Conservation (phyloP, 768 basidiomycete genomes). For the Mycena rosella region DNA sequence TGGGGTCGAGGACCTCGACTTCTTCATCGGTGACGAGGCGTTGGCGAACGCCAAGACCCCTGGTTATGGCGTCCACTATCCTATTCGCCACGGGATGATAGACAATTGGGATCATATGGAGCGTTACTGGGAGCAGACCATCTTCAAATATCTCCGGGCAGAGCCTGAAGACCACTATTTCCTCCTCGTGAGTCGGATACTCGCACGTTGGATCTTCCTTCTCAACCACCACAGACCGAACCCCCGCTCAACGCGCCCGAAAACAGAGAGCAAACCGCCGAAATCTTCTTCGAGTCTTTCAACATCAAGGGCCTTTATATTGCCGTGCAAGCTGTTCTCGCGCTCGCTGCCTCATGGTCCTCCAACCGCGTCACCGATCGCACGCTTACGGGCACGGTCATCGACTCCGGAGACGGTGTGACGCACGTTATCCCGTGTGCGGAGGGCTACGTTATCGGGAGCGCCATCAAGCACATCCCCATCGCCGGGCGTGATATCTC, state of each 20-base stretch:
- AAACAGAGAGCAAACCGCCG: slow-evolving; percentile 98
- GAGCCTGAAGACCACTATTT: slow-evolving; percentile 99
- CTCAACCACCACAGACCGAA: slow-evolving; percentile 84
- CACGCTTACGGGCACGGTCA: slow-evolving; percentile 96
- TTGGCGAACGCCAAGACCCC: slow-evolving; percentile 95
- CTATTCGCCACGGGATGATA: slow-evolving; percentile 97
- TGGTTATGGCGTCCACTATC: slow-evolving; percentile 94
- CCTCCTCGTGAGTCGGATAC: slow-evolving; percentile 77
- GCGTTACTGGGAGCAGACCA: slow-evolving; percentile 98
- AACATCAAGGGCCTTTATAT: slow-evolving; percentile 99
- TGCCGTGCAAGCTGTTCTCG: slow-evolving; percentile 98
- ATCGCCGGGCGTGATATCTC: slow-evolving; percentile 98
- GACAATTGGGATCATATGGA: slow-evolving; percentile 99
- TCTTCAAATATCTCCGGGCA: slow-evolving; percentile 98
- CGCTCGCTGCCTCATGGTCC: slow-evolving; percentile 97
- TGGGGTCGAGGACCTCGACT: slow-evolving; percentile 98
- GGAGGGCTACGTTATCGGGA: slow-evolving; percentile 99
- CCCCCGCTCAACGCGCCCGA: slow-evolving; percentile 98
- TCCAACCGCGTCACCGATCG: slow-evolving; percentile 91
- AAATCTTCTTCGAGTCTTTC: slow-evolving; percentile 99
- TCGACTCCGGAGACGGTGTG: slow-evolving; percentile 99
- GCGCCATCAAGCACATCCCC: slow-evolving; percentile 98
- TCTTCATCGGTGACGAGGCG: slow-evolving; percentile 99
- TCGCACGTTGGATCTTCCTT: not conserved
- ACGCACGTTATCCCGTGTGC: slow-evolving; percentile 98